These are phyloP conservation scores for Scleroderma citrinum DNA, from an alignment of 768 basidiomycete species.

Conservation along the genomic window DNA sequence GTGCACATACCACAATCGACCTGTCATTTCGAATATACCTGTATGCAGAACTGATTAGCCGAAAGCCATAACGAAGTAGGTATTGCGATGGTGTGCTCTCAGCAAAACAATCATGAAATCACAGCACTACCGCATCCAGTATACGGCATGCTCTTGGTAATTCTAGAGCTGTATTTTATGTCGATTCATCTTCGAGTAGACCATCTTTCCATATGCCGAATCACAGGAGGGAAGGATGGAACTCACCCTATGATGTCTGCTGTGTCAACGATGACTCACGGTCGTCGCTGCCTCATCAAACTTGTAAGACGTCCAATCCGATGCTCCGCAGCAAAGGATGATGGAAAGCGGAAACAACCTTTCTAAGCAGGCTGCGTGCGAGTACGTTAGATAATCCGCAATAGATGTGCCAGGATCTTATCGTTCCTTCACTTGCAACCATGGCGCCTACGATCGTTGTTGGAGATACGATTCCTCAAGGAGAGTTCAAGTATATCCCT, in stretches of 20 bases:
- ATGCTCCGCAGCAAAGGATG: background rate
- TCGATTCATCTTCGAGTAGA: background rate
- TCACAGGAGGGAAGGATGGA: background rate
- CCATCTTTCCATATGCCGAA: background rate
- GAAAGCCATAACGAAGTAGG: too few relatives aligned
- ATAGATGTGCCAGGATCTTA: background rate
- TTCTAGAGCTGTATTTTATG: background rate
- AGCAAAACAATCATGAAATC: background rate
- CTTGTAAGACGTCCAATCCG: background rate
- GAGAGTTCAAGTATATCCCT: conserved; percentile 47
- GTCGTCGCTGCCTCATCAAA: background rate
- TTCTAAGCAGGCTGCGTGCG: background rate
- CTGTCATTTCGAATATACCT: too few relatives aligned
- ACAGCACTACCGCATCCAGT: background rate
- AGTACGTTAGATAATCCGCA: background rate
- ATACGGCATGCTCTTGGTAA: background rate
- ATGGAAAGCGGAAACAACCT: background rate
- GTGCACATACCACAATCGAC: too few relatives aligned
- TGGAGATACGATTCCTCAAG: conserved; percentile 46
- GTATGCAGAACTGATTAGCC: too few relatives aligned
- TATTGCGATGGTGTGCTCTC: background rate
- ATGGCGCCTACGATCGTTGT: conserved; percentile 39
- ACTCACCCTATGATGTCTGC: too few relatives aligned
- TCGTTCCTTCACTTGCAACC: background rate
- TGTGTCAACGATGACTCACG: too few relatives aligned